A percentile compares a stretch with the other conserved stretches of the same genome.
phyloP scores from a whole-genome alignment of 2,329 filamentous ascomycete species.

The Fusarium pseudoanthophilum region DNA sequence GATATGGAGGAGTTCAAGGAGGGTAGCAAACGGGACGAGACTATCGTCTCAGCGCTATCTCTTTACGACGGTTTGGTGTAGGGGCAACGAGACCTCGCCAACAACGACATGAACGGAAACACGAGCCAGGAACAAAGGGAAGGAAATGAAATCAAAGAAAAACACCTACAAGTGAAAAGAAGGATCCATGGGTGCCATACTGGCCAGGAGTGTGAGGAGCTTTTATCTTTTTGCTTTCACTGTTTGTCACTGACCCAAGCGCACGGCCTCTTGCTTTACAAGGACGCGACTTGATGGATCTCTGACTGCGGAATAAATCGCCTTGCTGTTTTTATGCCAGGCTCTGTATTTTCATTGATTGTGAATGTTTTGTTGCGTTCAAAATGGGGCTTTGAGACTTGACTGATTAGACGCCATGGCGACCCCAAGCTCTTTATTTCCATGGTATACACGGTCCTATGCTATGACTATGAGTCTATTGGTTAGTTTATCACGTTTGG shows the following conservation, averaged over 20 bases:
- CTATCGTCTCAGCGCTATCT: conserved; percentile 95
- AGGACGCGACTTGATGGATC: conserved; percentile 28
- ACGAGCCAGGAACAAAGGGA: background rate
- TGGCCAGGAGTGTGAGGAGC: conserved; percentile 45
- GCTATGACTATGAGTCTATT: background rate
- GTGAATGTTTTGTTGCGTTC: background rate
- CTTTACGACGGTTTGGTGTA: conserved; percentile 95
- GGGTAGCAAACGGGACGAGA: conserved; percentile 98
- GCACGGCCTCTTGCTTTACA: conserved; percentile 31
- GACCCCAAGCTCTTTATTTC: background rate
- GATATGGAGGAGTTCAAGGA: conserved; percentile 99
- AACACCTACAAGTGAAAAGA: conserved; percentile 39
- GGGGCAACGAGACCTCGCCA: conserved; percentile 7
- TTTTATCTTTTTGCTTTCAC: conserved; percentile 42
- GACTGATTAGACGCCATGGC: background rate
- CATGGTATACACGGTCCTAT: background rate
- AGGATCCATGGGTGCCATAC: conserved; percentile 25
- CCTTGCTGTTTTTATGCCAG: conserved; percentile 9
- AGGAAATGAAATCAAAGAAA: conserved; percentile 5
- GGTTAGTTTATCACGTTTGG: background rate
- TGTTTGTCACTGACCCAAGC: conserved; percentile 31
- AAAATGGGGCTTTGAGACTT: background rate
- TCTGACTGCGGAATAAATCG: conserved; percentile 42
- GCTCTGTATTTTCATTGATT: background rate
- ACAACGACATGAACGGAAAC: conserved; percentile 2